phyloP scores from a whole-genome alignment of 2,329 filamentous ascomycete species.

The Zasmidium cellare region DNA sequence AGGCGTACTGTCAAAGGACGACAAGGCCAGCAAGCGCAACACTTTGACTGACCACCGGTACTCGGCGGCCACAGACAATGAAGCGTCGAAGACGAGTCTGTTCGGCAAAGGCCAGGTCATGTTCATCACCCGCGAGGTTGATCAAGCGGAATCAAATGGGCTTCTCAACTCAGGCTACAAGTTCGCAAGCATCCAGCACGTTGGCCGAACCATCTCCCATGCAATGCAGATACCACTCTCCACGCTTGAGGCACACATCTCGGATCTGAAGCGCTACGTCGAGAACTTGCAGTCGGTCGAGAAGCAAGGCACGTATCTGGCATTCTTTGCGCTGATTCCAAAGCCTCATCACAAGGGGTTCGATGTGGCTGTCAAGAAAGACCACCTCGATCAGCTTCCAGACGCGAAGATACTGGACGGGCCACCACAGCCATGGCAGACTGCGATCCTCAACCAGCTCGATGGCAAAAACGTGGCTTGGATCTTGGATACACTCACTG shows the following conservation, averaged over 20 bases:
- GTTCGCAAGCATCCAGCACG: conserved; percentile 71
- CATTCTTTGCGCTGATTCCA: conserved; percentile 37
- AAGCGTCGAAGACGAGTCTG: conserved; percentile 39
- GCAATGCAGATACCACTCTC: conserved; percentile 71
- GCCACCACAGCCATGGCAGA: conserved; percentile 34
- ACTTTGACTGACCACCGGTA: conserved; percentile 10
- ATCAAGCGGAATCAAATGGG: conserved; percentile 59
- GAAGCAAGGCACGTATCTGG: conserved; percentile 42
- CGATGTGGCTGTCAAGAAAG: conserved; percentile 45
- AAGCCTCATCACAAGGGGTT: conserved; percentile 38
- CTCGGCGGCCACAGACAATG: conserved; percentile 37
- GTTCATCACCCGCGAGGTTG: conserved; percentile 70
- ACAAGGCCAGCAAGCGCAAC: conserved; percentile 16
- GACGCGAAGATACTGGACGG: conserved; percentile 42
- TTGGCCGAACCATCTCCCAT: conserved; percentile 66
- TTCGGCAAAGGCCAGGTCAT: conserved; percentile 76
- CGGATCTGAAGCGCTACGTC: conserved; percentile 63
- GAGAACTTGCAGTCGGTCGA: conserved; percentile 40
- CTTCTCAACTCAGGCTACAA: conserved; percentile 73
- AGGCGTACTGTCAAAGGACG: conserved; percentile 29
- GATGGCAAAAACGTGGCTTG: conserved; percentile 27
- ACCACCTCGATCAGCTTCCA: conserved; percentile 44
- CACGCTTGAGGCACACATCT: conserved; percentile 62
- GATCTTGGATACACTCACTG: conserved; percentile 24
- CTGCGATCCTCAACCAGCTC: conserved; percentile 36